Conservation (phyloP, 2,329 filamentous ascomycete species). For the Drechslera avenae region DNA sequence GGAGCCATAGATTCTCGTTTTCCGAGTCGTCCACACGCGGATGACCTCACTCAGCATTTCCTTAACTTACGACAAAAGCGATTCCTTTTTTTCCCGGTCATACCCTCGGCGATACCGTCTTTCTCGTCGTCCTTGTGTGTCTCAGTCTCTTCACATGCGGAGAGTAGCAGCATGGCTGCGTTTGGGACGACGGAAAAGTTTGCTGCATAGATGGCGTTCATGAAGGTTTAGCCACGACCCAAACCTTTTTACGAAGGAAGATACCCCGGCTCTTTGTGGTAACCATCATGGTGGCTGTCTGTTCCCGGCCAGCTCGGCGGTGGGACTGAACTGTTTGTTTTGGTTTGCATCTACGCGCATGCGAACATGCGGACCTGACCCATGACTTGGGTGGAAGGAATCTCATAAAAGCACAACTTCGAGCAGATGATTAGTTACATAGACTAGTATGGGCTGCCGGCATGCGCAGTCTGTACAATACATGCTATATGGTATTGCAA, state of each 20-base stretch:
- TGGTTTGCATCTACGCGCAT: constrained; percentile 37
- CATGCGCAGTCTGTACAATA: constrained; percentile 32
- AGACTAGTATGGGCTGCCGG: constrained; percentile 36
- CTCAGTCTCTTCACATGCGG: constrained; percentile 30
- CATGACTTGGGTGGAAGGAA: constrained; percentile 45
- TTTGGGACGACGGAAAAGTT: constrained; percentile 43
- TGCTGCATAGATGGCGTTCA: constrained; percentile 49
- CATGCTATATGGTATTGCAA: constrained; percentile 29
- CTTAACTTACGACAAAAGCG: constrained; percentile 43
- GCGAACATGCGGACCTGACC: constrained; percentile 26
- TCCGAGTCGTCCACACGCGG: constrained; percentile 46
- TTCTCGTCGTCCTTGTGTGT: constrained; percentile 39
- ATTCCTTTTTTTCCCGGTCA: constrained; percentile 44
- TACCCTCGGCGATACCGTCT: constrained; percentile 35
- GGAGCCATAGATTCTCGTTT: constrained; percentile 49
- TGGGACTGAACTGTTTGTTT: constrained; percentile 28
- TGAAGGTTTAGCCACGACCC: constrained; percentile 37
- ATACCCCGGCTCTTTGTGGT: constrained; percentile 40
- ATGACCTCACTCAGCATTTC: constrained; percentile 39
- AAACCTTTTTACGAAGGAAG: constrained; percentile 40
- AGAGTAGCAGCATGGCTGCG: constrained; percentile 32
- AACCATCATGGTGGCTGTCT: constrained; percentile 32
- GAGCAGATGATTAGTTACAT: constrained; percentile 42
- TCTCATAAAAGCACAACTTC: constrained; percentile 45
- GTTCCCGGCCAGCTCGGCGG: constrained; percentile 33